Percentiles rank a stretch among this genome's conserved stretches.
These are phyloP conservation scores for Aspergillus pseudoviridinutans DNA, from an alignment of 2,329 filamentous ascomycete species.

Conservation along the genomic window DNA sequence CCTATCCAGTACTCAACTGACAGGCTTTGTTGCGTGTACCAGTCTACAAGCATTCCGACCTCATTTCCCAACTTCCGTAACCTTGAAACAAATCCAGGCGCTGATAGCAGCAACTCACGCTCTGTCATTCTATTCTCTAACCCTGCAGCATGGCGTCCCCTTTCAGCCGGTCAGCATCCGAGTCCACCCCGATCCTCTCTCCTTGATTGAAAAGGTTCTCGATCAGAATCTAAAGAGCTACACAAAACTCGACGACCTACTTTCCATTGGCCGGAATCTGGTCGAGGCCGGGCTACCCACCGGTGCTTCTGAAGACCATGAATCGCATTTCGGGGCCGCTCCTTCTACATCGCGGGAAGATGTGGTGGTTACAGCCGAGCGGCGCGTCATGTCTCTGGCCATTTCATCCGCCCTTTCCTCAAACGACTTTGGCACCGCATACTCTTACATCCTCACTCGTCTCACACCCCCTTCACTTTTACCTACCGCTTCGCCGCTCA, in stretches of 20 bases:
- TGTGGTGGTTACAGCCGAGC: slow-evolving; percentile 37
- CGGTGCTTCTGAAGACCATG: slow-evolving; percentile 17
- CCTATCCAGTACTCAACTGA: slow-evolving; percentile 1
- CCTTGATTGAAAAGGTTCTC: slow-evolving; percentile 56
- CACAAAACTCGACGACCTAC: slow-evolving; percentile 60
- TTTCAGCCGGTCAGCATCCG: slow-evolving; percentile 65
- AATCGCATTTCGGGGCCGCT: slow-evolving; percentile 16
- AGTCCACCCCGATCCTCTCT: slow-evolving; percentile 58
- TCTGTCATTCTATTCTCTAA: slow-evolving; percentile 62
- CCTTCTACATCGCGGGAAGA: slow-evolving; percentile 20
- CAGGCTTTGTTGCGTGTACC: not conserved
- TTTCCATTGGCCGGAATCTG: slow-evolving; percentile 58
- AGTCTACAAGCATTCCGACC: slow-evolving; percentile 42
- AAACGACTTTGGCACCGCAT: slow-evolving; percentile 57
- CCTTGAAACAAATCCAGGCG: slow-evolving; percentile 46
- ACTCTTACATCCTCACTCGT: slow-evolving; percentile 62
- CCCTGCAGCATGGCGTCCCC: slow-evolving; percentile 60
- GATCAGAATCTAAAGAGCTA: slow-evolving; percentile 60
- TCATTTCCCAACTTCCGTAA: slow-evolving; percentile 38
- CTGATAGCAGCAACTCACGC: slow-evolving; percentile 60
- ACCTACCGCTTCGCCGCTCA: slow-evolving; percentile 23
- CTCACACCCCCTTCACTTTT: slow-evolving; percentile 40
- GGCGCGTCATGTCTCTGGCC: slow-evolving; percentile 45
- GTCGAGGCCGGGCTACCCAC: slow-evolving; percentile 45
- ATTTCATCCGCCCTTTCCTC: slow-evolving; percentile 42